Percentiles rank a stretch among this genome's conserved stretches.
These are phyloP conservation scores for Colletotrichum chrysophilum DNA, from an alignment of 2,329 filamentous ascomycete species.

Conservation along the genomic window DNA sequence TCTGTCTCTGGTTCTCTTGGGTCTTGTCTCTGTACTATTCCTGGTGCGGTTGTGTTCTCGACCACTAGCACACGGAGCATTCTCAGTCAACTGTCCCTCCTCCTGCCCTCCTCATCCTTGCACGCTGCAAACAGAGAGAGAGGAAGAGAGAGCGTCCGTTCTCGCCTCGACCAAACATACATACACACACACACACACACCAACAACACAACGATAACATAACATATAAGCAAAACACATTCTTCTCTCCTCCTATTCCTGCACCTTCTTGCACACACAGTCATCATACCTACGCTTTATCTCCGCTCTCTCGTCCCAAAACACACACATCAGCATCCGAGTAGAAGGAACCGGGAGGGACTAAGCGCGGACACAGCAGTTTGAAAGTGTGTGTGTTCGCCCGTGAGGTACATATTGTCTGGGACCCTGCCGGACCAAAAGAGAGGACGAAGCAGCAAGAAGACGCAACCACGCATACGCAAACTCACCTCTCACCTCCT, in stretches of 20 bases:
- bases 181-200: neutral
- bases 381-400: neutral
- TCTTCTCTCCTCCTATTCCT: neutral
- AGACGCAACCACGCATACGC: conserved; percentile 1
- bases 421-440: conserved; percentile 3
- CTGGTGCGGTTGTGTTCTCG: neutral
- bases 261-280: neutral
- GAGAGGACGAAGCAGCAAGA: neutral
- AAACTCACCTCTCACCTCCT: neutral
- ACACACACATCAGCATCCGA: neutral
- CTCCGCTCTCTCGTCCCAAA: neutral
- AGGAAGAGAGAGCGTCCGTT: neutral
- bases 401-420: conserved; percentile 23
- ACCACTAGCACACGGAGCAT: neutral
- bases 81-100: neutral
- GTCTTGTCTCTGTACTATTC: neutral
- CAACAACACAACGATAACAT: neutral
- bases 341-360: neutral
- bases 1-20: neutral
- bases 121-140: neutral
- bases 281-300: neutral
- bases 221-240: neutral
- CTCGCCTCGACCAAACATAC: neutral
- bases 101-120: neutral
- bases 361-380: neutral